Conservation (phyloP, 192 early-diverging fungal genomes). For the Dispira parvispora region DNA sequence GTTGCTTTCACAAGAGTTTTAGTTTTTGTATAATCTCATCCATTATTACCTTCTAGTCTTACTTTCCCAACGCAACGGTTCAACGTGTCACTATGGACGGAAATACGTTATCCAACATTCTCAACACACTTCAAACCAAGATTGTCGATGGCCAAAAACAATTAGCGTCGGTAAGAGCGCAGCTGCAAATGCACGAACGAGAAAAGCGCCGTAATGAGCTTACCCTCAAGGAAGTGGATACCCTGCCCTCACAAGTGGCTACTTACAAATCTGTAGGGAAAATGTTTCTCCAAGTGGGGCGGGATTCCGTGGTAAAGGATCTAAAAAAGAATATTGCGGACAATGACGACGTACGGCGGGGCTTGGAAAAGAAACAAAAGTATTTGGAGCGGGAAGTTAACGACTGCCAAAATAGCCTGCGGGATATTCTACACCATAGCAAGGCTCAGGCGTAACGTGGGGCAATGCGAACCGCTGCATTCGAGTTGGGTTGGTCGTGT, state of each 20-base stretch:
- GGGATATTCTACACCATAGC: conserved; percentile 16
- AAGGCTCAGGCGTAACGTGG: not conserved
- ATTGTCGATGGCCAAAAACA: conserved; percentile 24
- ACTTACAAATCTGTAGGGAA: conserved; percentile 28
- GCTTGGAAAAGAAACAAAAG: conserved; percentile 29
- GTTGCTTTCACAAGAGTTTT: too few species aligned
- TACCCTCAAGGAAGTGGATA: conserved; percentile 25
- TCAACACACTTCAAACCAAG: conserved; percentile 10
- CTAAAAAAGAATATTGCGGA: conserved; percentile 15
- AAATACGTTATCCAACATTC: not conserved
- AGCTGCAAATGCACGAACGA: conserved; percentile 23
- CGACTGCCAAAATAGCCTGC: conserved; percentile 19
- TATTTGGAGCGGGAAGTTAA: conserved; percentile 23
- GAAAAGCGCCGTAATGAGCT: conserved; percentile 22
- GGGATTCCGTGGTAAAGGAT: conserved; percentile 17
- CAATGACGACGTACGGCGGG: conserved; percentile 13
- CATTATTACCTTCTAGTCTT: too few species aligned
- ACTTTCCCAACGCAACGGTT: too few species aligned
- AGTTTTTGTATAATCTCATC: too few species aligned
- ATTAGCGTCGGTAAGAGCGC: conserved; percentile 22
- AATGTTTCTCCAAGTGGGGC: conserved; percentile 25
- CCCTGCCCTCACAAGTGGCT: conserved; percentile 14
- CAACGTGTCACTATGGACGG: too few species aligned
- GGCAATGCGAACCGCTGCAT: not conserved
- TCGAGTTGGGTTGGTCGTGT: too few species aligned